Conservation (phyloP, 2,329 filamentous ascomycete genomes). For the Apiospora pterosperma region DNA sequence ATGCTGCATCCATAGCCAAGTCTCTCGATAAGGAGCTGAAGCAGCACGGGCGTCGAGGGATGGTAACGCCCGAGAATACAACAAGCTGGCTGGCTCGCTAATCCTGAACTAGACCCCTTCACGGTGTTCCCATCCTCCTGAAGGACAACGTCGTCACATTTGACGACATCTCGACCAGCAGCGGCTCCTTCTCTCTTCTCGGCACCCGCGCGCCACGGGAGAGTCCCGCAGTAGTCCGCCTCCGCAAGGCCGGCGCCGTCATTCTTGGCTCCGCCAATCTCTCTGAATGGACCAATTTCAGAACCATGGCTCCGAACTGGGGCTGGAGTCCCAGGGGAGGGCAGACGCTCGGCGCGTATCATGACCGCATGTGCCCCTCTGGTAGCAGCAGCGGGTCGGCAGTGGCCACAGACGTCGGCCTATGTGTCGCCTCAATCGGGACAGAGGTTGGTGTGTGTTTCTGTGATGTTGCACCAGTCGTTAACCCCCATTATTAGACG, state of each 20-base stretch:
- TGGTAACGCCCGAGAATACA: no score
- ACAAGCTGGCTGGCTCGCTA: no score
- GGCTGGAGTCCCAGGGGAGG: conserved; percentile 64
- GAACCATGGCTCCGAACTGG: conserved; percentile 49
- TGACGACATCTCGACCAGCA: conserved; percentile 43
- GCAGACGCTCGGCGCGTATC: conserved; percentile 59
- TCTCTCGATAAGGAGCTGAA: no score
- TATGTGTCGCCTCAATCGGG: conserved; percentile 56
- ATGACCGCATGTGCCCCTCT: conserved; percentile 55
- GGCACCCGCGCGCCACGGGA: neutral
- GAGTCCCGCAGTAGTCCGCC: conserved; percentile 47
- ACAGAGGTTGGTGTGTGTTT: no score
- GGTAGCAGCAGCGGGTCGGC: conserved; percentile 60
- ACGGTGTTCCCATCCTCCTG: conserved; percentile 62
- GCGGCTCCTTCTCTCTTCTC: conserved; percentile 11
- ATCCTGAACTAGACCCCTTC: no score
- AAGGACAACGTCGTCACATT: conserved; percentile 63
- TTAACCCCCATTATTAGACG: no score
- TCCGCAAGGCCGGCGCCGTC: conserved; percentile 52
- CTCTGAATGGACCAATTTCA: conserved; percentile 56
- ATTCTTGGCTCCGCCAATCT: conserved; percentile 59
- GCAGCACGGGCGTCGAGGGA: no score
- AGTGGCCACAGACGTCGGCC: conserved; percentile 56
- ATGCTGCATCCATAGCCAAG: no score
- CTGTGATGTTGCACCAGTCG: no score